Conservation (phyloP, 164 flowering plant genomes). For the Kalanchoe fedtschenkoi region DNA sequence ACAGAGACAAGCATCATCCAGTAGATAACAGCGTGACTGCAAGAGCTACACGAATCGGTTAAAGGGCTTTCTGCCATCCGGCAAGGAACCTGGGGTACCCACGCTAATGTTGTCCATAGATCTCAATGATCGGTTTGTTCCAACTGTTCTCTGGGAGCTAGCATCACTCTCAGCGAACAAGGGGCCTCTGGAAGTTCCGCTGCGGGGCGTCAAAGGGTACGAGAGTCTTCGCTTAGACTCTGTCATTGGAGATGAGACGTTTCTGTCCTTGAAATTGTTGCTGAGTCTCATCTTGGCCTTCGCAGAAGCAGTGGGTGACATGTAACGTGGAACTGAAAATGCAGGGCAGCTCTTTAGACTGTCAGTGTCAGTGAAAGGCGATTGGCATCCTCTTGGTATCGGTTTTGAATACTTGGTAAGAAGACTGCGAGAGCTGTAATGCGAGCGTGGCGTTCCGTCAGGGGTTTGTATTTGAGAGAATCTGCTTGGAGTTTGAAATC, state of each 20-base stretch:
- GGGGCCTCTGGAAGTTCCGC: background rate
- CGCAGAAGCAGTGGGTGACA: background rate
- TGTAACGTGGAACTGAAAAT: background rate
- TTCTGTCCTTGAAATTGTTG: background rate
- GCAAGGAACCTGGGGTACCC: background rate
- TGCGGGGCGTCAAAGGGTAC: background rate
- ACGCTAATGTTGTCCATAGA: background rate
- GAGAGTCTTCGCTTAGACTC: background rate
- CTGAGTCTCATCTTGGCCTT: background rate
- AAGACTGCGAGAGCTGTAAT: background rate
- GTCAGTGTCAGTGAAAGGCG: slow-evolving; percentile 1
- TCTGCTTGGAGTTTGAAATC: slow-evolving; percentile 1
- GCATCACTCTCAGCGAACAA: background rate
- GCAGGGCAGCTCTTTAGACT: background rate
- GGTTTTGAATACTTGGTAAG: background rate
- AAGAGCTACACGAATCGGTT: background rate
- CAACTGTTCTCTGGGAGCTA: background rate
- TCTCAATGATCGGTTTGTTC: background rate
- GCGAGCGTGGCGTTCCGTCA: background rate
- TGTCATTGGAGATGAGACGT: background rate
- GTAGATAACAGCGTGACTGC: no score
- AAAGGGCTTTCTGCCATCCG: background rate
- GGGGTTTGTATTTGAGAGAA: background rate
- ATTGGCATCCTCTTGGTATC: background rate
- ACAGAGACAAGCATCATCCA: no score